These are phyloP conservation scores for Kregervanrija pseudodelftensis DNA, from an alignment of 805 yeast species.

Conservation along the genomic window DNA sequence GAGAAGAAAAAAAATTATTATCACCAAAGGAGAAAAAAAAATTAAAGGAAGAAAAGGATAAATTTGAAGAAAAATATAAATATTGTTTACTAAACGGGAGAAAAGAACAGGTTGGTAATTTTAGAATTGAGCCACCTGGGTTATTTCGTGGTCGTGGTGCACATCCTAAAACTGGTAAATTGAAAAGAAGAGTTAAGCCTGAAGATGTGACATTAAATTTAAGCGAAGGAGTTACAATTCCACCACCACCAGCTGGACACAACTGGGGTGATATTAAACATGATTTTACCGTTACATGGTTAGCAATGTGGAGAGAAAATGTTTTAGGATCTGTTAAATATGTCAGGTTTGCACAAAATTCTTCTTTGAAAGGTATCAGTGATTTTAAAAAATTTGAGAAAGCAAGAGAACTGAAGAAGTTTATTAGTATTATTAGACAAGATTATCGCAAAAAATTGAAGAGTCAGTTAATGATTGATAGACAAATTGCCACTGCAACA, in stretches of 20 bases:
- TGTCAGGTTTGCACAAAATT: constrained; percentile 85
- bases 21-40: constrained; percentile 70
- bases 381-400: constrained; percentile 91
- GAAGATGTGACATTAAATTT: constrained; percentile 85
- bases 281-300: constrained; percentile 89
- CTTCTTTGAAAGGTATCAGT: constrained; percentile 84
- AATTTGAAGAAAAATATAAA: constrained; percentile 71
- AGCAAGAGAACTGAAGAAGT: constrained; percentile 74
- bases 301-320: constrained; percentile 96
- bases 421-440: constrained; percentile 62
- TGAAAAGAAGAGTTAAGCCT: constrained; percentile 80
- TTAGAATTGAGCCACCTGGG: constrained; percentile 94
- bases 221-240: constrained; percentile 63
- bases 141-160: constrained; percentile 94
- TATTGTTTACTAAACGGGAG: constrained; percentile 80
- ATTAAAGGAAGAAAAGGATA: constrained; percentile 65
- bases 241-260: constrained; percentile 83
- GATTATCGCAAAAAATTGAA: constrained; percentile 70
- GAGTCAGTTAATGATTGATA: constrained; percentile 69
- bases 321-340: constrained; percentile 78
- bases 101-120: constrained; percentile 88
- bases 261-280: constrained; percentile 85
- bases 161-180: constrained; percentile 91
- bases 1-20: constrained; percentile 65
- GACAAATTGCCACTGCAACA: constrained; percentile 92